Conservation (phyloP, 2,329 filamentous ascomycete species). For the Cladosporium velox region DNA sequence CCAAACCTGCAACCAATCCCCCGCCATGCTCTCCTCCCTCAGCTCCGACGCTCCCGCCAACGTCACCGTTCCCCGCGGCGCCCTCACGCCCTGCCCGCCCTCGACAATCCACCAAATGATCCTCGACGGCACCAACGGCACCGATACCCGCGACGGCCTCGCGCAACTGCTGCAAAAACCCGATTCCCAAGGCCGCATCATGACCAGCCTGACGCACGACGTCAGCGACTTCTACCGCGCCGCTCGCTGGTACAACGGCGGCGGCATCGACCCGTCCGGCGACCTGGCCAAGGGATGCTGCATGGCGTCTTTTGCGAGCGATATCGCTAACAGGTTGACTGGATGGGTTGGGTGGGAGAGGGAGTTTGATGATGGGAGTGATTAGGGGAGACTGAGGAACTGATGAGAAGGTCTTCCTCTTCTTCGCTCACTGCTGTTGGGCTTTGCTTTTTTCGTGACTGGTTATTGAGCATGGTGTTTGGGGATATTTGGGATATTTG, state of each 20-base stretch:
- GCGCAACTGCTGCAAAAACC: constrained; percentile 40
- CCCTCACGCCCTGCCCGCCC: constrained; percentile 44
- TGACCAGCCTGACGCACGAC: constrained; percentile 1
- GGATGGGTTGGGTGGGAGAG: constrained; percentile 40
- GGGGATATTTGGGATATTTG: constrained; percentile 4
- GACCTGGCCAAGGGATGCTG: constrained; percentile 49
- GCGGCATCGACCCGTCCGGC: constrained; percentile 34
- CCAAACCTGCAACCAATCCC: constrained; percentile 40
- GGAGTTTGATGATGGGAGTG: constrained; percentile 8
- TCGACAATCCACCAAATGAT: constrained; percentile 45
- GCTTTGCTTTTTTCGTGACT: not conserved
- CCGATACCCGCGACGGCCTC: constrained; percentile 46
- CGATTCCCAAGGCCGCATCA: constrained; percentile 38
- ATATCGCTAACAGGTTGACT: constrained; percentile 54
- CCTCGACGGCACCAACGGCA: constrained; percentile 47
- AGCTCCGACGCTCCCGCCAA: constrained; percentile 38
- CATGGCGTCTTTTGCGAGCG: constrained; percentile 55
- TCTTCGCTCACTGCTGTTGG: not conserved
- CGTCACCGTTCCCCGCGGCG: constrained; percentile 26
- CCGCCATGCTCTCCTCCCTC: constrained; percentile 21
- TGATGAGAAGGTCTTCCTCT: not conserved
- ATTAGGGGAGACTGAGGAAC: not conserved
- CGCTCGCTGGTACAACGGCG: constrained; percentile 54
- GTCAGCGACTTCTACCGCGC: constrained; percentile 47
- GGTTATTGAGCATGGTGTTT: constrained; percentile 21